These are phyloP conservation scores for Penicillium cataractarum DNA, from an alignment of 495 filamentous ascomycete genomes.

Conservation along the genomic window DNA sequence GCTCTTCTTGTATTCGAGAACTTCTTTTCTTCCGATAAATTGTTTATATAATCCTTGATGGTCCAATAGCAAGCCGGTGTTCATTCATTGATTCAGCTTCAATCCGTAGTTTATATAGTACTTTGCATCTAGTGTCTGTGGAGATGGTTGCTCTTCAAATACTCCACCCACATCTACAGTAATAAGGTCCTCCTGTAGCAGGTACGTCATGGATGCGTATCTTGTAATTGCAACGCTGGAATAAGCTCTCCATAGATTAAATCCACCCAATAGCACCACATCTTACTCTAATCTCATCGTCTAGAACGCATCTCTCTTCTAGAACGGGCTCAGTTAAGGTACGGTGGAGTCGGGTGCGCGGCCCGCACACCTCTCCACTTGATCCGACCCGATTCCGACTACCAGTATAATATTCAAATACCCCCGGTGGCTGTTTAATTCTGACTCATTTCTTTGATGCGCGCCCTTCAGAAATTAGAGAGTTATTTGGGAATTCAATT, in stretches of 20 bases:
- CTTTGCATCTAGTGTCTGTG: neutral
- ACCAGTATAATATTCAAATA: no score
- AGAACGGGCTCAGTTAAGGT: neutral
- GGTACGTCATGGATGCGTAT: no score
- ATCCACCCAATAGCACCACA: neutral
- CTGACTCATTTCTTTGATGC: constrained; percentile 2
- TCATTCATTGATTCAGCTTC: constrained; percentile 3
- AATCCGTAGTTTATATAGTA: neutral
- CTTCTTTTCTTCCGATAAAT: constrained; percentile 8
- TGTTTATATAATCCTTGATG: constrained; percentile 22
- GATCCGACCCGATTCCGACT: neutral
- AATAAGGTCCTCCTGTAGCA: neutral
- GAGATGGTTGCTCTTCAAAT: neutral
- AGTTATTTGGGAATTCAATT: neutral
- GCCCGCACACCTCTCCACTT: neutral
- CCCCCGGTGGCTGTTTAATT: neutral
- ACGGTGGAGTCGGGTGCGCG: neutral
- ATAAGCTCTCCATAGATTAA: neutral
- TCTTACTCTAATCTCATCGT: neutral
- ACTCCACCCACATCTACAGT: neutral
- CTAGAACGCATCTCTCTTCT: neutral
- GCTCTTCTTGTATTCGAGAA: constrained; percentile 19
- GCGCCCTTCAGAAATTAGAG: neutral
- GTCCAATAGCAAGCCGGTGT: constrained; percentile 18
- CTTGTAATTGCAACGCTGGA: neutral